Base-by-base conservation (phyloP, 306 rosid species). In the Lagenaria siceraria region DNA sequence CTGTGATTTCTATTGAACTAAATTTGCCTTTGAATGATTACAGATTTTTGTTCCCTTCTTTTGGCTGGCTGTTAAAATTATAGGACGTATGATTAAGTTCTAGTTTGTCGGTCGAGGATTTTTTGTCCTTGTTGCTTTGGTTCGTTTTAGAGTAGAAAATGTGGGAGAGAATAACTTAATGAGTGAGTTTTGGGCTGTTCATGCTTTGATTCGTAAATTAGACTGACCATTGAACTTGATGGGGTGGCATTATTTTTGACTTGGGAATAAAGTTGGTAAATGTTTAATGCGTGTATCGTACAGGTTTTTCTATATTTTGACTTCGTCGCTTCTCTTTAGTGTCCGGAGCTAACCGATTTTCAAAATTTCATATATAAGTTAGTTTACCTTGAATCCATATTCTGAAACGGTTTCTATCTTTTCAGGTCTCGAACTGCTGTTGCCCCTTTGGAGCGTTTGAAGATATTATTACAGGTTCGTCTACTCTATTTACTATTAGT, bases 391-490 rank as follows among this genome's bases (percentile, higher is more conserved):
- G 56, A 22, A 49, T 17, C 21, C 15, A 10, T 43, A 59, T 80
- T 43, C 66, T 62, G 38, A 61, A 65, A 54, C 43, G 19, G 17
- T 66, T 61, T 80, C 68, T 70, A 81, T 31, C 65, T 40, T 12
- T 25, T 82, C 92, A 96, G 99, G 83, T 96, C 99, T 71, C 96
- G 99, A 51, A 96, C 99, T 1, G 99, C 98, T 24, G 99, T 96
- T 83, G 99, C 99, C 79, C 99, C 99, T 13, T 84, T 96, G 79
- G 99, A 96, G 80, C 90, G 99, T 55, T 74, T 96, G 90, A 96
- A 96, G 85, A 96, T 96, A 81, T 89, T 96, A 86, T 87, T 96
- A 19, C 99, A 96, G 99, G 99, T 96, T 81, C 33, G 25, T 43
- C 60, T 55, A 3, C 15, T 65, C 22, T 58, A 18, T 62, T 24